Percentiles rank a stretch among this genome's conserved stretches.
Evolutionary conservation across 305 asterid genomes (phyloP).

Genomic region (Fraxinus nigra): DNA sequence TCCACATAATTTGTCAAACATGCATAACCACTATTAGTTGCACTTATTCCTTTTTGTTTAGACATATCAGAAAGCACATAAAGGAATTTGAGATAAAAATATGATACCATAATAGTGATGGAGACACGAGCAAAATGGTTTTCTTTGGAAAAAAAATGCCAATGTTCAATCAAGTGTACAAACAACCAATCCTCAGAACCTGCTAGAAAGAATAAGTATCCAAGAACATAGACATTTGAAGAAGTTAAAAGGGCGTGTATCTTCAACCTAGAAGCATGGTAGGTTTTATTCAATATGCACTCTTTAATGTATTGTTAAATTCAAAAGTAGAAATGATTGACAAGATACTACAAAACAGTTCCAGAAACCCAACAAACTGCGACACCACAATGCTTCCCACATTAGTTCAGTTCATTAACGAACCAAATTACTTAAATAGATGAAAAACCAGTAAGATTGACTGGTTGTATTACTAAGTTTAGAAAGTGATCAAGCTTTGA

Average conservation of each 20-base stretch:
- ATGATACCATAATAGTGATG: background rate
- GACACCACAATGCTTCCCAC: background rate
- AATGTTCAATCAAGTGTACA: background rate
- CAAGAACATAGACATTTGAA: background rate
- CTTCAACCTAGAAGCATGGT: background rate
- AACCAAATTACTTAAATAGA: slow-evolving; percentile 12
- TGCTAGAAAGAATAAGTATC: background rate
- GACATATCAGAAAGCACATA: background rate
- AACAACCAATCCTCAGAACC: background rate
- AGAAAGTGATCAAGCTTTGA: slow-evolving; percentile 10
- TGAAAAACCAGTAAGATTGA: background rate
- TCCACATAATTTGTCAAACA: slow-evolving; percentile 2
- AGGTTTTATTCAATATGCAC: slow-evolving; percentile 4
- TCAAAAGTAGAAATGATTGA: background rate
- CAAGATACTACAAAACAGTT: background rate
- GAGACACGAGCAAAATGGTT: background rate
- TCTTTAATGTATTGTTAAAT: background rate
- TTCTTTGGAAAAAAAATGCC: background rate
- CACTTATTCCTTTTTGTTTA: background rate
- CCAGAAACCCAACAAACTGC: slow-evolving; percentile 9
- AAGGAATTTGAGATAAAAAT: background rate
- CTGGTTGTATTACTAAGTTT: slow-evolving; percentile 8
- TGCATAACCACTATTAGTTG: background rate
- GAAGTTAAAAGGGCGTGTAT: background rate
- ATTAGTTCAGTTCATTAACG: background rate